These are phyloP conservation scores for Hyaloscypha hepaticicola DNA, from an alignment of 495 filamentous ascomycete species.

Conservation along the genomic window DNA sequence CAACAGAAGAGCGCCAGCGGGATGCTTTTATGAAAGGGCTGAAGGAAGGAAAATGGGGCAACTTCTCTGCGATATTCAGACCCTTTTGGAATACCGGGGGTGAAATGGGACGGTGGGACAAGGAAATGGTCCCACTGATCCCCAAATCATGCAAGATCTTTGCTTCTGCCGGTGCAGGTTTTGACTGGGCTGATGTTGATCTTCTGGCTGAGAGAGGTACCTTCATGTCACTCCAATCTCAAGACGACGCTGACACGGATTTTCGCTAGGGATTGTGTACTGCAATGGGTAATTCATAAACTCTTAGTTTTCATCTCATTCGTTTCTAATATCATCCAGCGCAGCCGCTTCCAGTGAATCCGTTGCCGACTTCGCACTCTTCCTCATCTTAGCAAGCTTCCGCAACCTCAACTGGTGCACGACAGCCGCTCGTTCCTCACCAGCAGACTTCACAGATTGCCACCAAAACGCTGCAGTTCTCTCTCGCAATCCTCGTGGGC, in stretches of 20 bases:
- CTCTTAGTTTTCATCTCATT: neutral
- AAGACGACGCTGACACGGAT: neutral
- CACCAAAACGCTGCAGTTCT: conserved; percentile 52
- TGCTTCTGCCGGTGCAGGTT: conserved; percentile 72
- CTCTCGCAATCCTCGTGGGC: conserved; percentile 50
- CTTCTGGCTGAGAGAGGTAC: conserved; percentile 65
- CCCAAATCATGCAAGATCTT: conserved; percentile 65
- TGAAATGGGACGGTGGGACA: conserved; percentile 77
- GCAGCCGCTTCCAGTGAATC: conserved; percentile 58
- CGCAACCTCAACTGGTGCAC: conserved; percentile 55
- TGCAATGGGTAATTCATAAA: conserved; percentile 25
- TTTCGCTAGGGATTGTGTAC: conserved; percentile 25
- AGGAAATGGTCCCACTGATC: conserved; percentile 64
- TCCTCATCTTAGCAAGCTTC: conserved; percentile 56
- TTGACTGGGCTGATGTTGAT: conserved; percentile 74
- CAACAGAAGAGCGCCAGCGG: conserved; percentile 49
- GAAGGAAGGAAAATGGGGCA: conserved; percentile 62
- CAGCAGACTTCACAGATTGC: conserved; percentile 47
- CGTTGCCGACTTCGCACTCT: conserved; percentile 56
- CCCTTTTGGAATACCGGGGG: conserved; percentile 79
- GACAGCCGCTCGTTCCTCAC: conserved; percentile 42
- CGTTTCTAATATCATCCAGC: conserved; percentile 31
- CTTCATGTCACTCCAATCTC: conserved; percentile 21
- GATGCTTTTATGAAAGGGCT: conserved; percentile 62
- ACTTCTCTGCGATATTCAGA: conserved; percentile 71